These are phyloP conservation scores for Vanrija pseudolonga DNA, from an alignment of 1,284 basidiomycete genomes.

Conservation along the genomic window DNA sequence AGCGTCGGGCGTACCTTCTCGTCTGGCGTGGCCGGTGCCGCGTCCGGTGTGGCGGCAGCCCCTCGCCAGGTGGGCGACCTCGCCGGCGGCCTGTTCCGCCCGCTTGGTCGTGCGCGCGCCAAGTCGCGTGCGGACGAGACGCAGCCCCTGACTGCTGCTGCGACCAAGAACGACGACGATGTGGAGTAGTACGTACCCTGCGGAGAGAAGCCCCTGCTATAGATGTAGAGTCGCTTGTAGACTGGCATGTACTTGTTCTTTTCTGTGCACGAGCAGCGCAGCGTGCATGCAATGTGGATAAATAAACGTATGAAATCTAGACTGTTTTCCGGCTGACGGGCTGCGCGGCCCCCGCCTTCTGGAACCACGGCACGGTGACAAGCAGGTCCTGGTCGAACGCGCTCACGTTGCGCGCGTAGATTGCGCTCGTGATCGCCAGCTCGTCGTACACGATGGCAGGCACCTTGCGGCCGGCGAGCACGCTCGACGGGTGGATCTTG, in stretches of 20 bases:
- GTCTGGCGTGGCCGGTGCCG: slow-evolving; percentile 31
- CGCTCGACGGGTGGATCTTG: slow-evolving; percentile 84
- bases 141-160: too few species aligned
- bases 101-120: neutral
- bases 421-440: slow-evolving; percentile 74
- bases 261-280: too few species aligned
- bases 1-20: slow-evolving; percentile 34
- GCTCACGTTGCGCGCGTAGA: slow-evolving; percentile 83
- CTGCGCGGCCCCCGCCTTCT: slow-evolving; percentile 18
- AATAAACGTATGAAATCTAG: neutral
- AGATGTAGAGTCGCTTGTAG: too few species aligned
- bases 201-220: too few species aligned
- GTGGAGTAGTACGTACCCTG: too few species aligned
- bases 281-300: too few species aligned
- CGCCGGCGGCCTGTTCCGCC: slow-evolving; percentile 17
- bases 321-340: slow-evolving; percentile 9
- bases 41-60: slow-evolving; percentile 29
- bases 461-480: slow-evolving; percentile 70
- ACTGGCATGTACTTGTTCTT: too few species aligned
- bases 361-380: slow-evolving; percentile 47
- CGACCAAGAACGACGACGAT: too few species aligned
- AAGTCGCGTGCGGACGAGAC: too few species aligned
- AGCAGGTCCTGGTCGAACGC: slow-evolving; percentile 64
- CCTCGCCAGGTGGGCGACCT: slow-evolving; percentile 20
- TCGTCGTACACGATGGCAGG: slow-evolving; percentile 87